Evolutionary conservation across 805 yeast genomes (phyloP), one percentile per base, ranked within the genome.

Genomic region (Candida palmyrensis): DNA sequence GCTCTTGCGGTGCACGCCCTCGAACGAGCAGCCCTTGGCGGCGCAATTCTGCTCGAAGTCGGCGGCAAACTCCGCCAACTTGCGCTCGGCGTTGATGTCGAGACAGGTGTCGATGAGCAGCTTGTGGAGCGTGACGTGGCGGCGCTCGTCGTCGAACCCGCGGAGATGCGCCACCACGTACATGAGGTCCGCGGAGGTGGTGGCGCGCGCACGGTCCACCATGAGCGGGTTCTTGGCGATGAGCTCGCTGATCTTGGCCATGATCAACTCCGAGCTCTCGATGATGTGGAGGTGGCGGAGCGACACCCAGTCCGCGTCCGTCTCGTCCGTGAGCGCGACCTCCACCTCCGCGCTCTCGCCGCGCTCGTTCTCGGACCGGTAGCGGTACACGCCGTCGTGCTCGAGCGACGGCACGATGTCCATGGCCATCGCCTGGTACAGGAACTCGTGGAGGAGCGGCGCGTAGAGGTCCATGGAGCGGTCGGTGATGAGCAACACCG

Each of bases 351-450:
- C 44, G 2, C 46, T 31, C 25, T 65, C 64, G 6, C 70, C 71
- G 32, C 34, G 49, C 52, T 75, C 86, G 49, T 65, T 76, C 47
- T 74, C 82, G 6, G 75, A 69, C 28, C 61, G 51, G 48, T 79
- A 84, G 20, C 51, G 61, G 51, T 75, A 81, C 11, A 43, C 43
- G 18, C 66, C 63, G 62, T 33, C 63, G 55, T 55, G 58, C 61
- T 45, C 73, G 41, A 66, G 56, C 27, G 59, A 49, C 19, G 60
- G 62, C 2, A 71, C 69, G 18, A 82, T 58, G 55, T 90, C 98
- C 62, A 82, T 81, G 13, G 89, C 82, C 84, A 89, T 79, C 4
- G 97, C 89, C 58, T 90, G 95, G 57, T 89, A 92, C 16, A 82
- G 75, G 57, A 89, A 86, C 53, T 87, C 96, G 55, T 92, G 97